These are phyloP conservation scores for Ilyonectria mors-panacis DNA, from an alignment of 2,329 filamentous ascomycete genomes.

Conservation along the genomic window DNA sequence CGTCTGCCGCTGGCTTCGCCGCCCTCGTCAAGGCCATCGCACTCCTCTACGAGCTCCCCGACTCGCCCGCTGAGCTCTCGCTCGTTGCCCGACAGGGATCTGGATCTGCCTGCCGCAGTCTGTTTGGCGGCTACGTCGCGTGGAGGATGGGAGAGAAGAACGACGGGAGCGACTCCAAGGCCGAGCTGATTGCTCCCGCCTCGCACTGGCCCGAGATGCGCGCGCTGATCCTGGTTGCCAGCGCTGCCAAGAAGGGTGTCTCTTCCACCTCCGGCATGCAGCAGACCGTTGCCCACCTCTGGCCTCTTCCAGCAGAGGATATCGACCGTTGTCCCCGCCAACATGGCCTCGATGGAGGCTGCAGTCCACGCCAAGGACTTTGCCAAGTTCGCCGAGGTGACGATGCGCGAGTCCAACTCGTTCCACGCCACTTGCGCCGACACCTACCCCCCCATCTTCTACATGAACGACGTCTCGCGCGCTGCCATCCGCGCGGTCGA, in stretches of 20 bases:
- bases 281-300: conserved; percentile 91
- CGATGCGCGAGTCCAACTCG: conserved; percentile 96
- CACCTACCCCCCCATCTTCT: conserved; percentile 97
- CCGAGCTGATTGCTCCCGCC: conserved; percentile 89
- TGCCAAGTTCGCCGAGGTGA: conserved; percentile 86
- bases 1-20: conserved; percentile 78
- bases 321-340: conserved; percentile 80
- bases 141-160: conserved; percentile 85
- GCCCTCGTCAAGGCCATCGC: conserved; percentile 88
- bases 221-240: conserved; percentile 91
- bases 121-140: conserved; percentile 96
- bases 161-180: conserved; percentile 89
- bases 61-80: conserved; percentile 86
- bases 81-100: conserved; percentile 94
- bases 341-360: conserved; percentile 89
- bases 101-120: conserved; percentile 91
- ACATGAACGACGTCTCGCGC: conserved; percentile 94
- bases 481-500: conserved; percentile 92
- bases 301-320: conserved; percentile 87
- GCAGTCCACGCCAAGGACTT: conserved; percentile 87
- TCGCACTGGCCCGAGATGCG: conserved; percentile 97
- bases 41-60: conserved; percentile 88
- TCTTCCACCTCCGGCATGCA: conserved; percentile 97
- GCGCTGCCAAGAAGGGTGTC: conserved; percentile 95
- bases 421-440: conserved; percentile 97